A percentile compares a stretch with the other conserved stretches of the same genome.
These are phyloP conservation scores for Cymbopogon flexuosus DNA, from an alignment of 202 grass and related monocot genomes.

Conservation along the genomic window DNA sequence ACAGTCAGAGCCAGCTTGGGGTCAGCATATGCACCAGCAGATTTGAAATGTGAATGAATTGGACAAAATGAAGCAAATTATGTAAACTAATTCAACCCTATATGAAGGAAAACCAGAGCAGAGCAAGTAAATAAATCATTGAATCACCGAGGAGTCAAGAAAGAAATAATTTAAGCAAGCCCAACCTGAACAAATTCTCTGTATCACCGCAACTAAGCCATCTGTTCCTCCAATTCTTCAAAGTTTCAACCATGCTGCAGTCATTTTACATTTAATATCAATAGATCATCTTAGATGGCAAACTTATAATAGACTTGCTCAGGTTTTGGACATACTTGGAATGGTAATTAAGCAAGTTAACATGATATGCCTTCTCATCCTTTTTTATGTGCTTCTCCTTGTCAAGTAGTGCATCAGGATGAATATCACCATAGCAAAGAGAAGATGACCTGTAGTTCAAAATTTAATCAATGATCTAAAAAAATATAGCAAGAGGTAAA, in stretches of 20 bases:
- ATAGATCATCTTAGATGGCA: neutral
- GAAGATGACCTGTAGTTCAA: conserved; percentile 61
- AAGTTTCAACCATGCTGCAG: conserved; percentile 63
- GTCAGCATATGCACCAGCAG: neutral
- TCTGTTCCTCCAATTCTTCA: conserved; percentile 76
- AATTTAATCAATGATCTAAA: conserved; percentile 16
- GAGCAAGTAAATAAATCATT: conserved; percentile 6
- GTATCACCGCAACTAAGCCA: conserved; percentile 62
- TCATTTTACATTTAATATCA: conserved; percentile 23
- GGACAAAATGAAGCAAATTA: neutral
- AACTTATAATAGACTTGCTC: conserved; percentile 1
- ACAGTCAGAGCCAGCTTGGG: neutral
- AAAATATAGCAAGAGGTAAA: conserved; percentile 11
- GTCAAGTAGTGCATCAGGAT: conserved; percentile 57
- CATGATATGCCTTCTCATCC: conserved; percentile 50
- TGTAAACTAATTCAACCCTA: neutral
- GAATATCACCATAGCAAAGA: conserved; percentile 65
- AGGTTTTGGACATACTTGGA: conserved; percentile 47
- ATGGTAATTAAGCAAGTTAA: conserved; percentile 66
- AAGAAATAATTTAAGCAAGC: neutral
- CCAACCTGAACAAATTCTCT: conserved; percentile 59
- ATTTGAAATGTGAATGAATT: neutral
- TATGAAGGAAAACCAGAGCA: neutral
- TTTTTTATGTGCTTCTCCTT: conserved; percentile 46
- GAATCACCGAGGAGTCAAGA: neutral